A percentile compares a stretch with the other conserved stretches of the same genome.
Conservation (phyloP, 495 filamentous ascomycete genomes). For the Astrothelium macrocarpum region DNA sequence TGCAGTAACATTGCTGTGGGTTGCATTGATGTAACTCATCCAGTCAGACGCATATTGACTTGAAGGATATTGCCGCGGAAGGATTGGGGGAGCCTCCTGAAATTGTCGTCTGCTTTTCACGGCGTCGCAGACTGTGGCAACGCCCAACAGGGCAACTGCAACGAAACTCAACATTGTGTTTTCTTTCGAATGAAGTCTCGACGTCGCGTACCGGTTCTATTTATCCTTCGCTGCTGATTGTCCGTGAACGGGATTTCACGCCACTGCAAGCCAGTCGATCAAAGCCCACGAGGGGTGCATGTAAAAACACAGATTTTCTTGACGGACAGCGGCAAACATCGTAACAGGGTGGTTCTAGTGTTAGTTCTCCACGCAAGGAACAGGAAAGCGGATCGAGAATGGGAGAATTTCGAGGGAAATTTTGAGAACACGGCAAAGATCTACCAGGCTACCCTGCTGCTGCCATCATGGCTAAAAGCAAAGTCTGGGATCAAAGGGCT, state of each 20-base stretch:
- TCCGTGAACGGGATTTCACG: not conserved
- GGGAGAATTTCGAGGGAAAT: not conserved
- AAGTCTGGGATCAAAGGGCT: not conserved
- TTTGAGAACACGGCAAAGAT: not conserved
- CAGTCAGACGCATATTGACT: not conserved
- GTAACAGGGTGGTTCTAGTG: not conserved
- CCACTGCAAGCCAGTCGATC: not conserved
- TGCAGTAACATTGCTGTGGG: not conserved
- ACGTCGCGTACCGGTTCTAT: not conserved
- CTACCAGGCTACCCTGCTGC: not conserved
- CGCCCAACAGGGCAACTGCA: not conserved
- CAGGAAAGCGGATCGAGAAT: conserved; percentile 1
- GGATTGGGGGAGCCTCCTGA: not conserved
- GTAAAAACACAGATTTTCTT: not conserved
- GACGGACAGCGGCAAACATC: not conserved
- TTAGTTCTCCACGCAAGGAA: not conserved
- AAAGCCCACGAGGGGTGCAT: not conserved
- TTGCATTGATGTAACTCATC: not conserved
- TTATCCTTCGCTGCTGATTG: not conserved
- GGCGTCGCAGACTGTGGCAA: not conserved
- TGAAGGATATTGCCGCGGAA: not conserved
- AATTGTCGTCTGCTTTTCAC: not conserved
- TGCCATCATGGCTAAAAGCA: not conserved
- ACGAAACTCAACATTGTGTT: not conserved
- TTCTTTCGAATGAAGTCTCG: not conserved